These are phyloP conservation scores for Schizosaccharomyces cryophilus DNA, from an alignment of 805 yeast species.

Conservation along the genomic window DNA sequence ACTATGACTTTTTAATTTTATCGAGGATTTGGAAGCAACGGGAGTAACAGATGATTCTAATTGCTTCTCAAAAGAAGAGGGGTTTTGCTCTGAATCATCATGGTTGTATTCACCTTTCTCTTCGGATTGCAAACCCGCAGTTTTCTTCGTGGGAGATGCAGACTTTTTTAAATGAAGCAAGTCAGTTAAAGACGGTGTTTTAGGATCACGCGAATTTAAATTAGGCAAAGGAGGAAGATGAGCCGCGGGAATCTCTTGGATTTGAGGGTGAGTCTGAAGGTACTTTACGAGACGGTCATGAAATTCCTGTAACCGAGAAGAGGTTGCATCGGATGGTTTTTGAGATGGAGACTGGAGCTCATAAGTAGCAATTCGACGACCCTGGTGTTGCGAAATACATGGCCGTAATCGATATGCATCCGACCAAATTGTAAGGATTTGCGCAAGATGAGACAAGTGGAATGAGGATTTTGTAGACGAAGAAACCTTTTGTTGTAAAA, in stretches of 20 bases:
- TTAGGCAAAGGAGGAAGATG: not conserved
- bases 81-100: no score
- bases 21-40: not conserved
- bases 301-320: not conserved
- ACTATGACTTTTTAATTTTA: not conserved
- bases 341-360: not conserved
- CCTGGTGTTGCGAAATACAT: not conserved
- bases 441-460: not conserved
- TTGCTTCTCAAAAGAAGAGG: no score
- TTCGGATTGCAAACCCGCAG: no score
- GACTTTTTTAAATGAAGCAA: no score
- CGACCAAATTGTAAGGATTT: not conserved
- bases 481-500: not conserved
- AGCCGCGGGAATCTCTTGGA: not conserved
- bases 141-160: no score
- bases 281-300: not conserved
- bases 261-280: not conserved
- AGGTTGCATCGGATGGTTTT: no score
- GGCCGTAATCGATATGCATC: not conserved
- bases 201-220: not conserved
- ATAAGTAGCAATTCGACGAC: not conserved
- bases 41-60: no score
- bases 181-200: not conserved
- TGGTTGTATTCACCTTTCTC: no score
- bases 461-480: not conserved